Percentiles rank a stretch among this genome's conserved stretches.
These are phyloP conservation scores for Leishmania arabica DNA, from an alignment of 208 protist species.

Conservation along the genomic window DNA sequence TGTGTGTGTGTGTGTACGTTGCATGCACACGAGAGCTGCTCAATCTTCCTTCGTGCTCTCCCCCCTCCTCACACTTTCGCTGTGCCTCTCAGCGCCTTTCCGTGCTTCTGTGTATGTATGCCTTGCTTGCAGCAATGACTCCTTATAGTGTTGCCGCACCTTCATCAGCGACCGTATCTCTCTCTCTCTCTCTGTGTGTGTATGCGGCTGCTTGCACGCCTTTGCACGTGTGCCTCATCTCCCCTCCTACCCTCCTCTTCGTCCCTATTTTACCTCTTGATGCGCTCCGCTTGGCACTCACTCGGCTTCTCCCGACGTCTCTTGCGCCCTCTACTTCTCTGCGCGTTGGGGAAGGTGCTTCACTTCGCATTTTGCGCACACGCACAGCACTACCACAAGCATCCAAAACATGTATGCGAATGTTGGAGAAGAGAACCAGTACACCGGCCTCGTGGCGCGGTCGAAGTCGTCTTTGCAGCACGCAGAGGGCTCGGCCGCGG, in stretches of 20 bases:
- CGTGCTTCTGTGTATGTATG: not conserved
- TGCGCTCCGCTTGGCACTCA: not conserved
- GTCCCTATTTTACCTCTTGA: not conserved
- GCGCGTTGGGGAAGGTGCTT: not conserved
- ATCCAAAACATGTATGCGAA: not conserved
- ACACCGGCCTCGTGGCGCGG: conserved; percentile 17
- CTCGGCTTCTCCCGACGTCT: not conserved
- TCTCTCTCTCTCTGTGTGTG: no score
- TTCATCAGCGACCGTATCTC: no score
- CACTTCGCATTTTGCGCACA: not conserved
- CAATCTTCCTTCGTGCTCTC: not conserved
- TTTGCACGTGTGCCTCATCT: not conserved
- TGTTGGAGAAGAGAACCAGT: conserved; percentile 12
- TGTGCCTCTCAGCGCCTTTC: not conserved
- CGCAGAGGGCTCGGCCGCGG: not conserved
- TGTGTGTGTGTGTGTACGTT: not conserved
- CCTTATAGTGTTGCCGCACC: not conserved
- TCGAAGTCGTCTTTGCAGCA: not conserved
- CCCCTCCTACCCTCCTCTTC: not conserved
- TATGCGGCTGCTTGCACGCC: not conserved
- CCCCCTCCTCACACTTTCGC: not conserved
- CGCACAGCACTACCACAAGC: not conserved
- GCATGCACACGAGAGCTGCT: not conserved
- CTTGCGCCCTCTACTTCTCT: not conserved
- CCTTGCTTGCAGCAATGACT: not conserved